Evolutionary conservation across 768 basidiomycete species (phyloP).

Genomic region (Mrakia blollopis): DNA sequence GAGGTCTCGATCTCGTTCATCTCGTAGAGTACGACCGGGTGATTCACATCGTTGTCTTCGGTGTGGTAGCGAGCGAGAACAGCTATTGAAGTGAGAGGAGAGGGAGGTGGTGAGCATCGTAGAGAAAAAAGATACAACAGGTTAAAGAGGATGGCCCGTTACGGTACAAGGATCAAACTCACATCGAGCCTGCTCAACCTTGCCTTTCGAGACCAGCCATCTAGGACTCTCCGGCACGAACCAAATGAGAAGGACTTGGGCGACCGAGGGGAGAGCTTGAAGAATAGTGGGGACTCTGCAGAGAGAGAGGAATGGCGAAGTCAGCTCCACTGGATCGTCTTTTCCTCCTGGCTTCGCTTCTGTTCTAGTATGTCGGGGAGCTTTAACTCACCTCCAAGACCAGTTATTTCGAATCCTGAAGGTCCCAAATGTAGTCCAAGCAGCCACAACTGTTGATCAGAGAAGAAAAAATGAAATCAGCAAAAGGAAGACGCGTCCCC

Average conservation of each 20-base stretch:
- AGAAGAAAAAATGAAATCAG: neutral
- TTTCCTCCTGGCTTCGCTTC: too few species aligned
- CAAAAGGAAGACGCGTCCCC: neutral
- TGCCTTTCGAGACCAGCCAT: conserved; percentile 72
- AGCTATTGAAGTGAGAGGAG: neutral
- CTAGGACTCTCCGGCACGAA: conserved; percentile 79
- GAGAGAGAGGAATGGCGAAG: conserved; percentile 56
- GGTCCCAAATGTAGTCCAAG: conserved; percentile 81
- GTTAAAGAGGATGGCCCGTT: too few species aligned
- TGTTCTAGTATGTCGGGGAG: too few species aligned
- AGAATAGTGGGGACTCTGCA: conserved; percentile 73
- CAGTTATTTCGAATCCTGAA: conserved; percentile 55
- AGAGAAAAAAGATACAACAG: neutral
- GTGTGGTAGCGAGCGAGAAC: conserved; percentile 71
- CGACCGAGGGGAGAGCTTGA: conserved; percentile 46
- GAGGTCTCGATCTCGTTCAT: conserved; percentile 27
- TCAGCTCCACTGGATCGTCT: too few species aligned
- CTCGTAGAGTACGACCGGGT: conserved; percentile 28
- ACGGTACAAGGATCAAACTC: neutral
- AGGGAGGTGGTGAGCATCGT: neutral
- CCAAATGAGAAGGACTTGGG: conserved; percentile 60
- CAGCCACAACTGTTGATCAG: conserved; percentile 54
- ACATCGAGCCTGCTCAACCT: conserved; percentile 61
- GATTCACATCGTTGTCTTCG: conserved; percentile 54
- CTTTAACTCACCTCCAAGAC: conserved; percentile 35